Evolutionary conservation across 1,139 yeast genomes (phyloP).

Genomic region (Magnusiomyces ingens): DNA sequence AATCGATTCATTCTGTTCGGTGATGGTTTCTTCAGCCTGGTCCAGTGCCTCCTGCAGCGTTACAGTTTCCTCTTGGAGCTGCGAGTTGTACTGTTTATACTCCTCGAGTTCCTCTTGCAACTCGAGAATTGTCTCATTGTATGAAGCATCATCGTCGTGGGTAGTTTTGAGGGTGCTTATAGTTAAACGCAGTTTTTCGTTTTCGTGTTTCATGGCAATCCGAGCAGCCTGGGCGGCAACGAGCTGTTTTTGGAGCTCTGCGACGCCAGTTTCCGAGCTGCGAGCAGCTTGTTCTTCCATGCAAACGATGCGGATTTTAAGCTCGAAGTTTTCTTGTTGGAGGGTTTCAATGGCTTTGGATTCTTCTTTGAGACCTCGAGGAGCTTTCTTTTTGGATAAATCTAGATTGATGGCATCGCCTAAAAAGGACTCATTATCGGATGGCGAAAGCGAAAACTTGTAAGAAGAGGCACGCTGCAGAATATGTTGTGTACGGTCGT

Average conservation of each 20-base stretch:
- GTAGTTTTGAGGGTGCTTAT: constrained; percentile 5
- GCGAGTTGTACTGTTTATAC: background rate
- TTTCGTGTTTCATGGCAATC: constrained; percentile 18
- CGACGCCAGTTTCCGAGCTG: constrained; percentile 19
- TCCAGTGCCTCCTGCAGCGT: background rate
- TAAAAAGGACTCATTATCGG: too few relatives aligned
- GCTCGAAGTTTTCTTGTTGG: constrained; percentile 19
- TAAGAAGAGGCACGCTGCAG: background rate
- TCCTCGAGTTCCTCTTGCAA: background rate
- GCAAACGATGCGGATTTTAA: constrained; percentile 19
- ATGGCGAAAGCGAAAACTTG: background rate
- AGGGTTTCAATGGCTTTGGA: constrained; percentile 15
- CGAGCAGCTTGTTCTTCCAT: constrained; percentile 17
- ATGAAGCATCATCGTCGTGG: constrained; percentile 1
- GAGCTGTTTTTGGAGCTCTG: constrained; percentile 18
- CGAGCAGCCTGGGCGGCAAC: constrained; percentile 19
- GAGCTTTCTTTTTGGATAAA: background rate
- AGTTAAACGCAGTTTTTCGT: constrained; percentile 19
- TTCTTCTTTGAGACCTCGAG: constrained; percentile 17
- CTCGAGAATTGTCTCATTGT: background rate
- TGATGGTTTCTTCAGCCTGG: background rate
- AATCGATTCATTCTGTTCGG: background rate
- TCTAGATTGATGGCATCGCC: too few relatives aligned
- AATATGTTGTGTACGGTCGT: background rate
- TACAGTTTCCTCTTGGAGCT: background rate